phyloP scores from a whole-genome alignment of 164 flowering plant species.

The Santalum album region DNA sequence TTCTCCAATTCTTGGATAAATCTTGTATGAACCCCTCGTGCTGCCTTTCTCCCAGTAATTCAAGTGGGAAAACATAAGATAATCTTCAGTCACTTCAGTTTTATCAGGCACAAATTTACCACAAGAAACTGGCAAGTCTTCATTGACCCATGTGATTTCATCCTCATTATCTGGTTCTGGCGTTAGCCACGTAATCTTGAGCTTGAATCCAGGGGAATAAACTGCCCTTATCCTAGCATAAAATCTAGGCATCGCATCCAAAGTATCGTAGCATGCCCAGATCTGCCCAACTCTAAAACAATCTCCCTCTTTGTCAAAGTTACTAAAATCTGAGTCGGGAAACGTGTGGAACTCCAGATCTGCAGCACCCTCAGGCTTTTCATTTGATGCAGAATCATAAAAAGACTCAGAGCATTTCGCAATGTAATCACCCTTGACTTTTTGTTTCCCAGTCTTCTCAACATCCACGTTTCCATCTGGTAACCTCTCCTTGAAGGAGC shows the following conservation, averaged over 20 bases:
- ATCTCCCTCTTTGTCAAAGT: slow-evolving; percentile 46
- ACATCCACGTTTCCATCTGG: slow-evolving; percentile 11
- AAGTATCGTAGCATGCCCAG: slow-evolving; percentile 76
- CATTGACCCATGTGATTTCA: slow-evolving; percentile 31
- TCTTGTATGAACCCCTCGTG: slow-evolving; percentile 9
- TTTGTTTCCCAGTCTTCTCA: slow-evolving; percentile 6
- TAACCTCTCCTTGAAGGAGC: slow-evolving; percentile 13
- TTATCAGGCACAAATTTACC: slow-evolving; percentile 56
- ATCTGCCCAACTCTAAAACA: slow-evolving; percentile 52
- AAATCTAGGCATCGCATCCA: slow-evolving; percentile 85
- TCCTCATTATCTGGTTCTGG: slow-evolving; percentile 35
- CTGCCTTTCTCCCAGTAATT: slow-evolving; percentile 24
- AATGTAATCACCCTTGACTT: neutral
- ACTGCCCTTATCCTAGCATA: slow-evolving; percentile 59
- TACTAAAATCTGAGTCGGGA: slow-evolving; percentile 51
- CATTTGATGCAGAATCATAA: slow-evolving; percentile 5
- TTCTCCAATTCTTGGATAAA: slow-evolving; percentile 65
- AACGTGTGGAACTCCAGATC: neutral
- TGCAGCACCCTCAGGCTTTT: slow-evolving; percentile 10
- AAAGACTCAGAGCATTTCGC: slow-evolving; percentile 7
- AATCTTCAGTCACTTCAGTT: slow-evolving; percentile 29
- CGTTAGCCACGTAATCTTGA: slow-evolving; percentile 69
- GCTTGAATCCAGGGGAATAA: slow-evolving; percentile 32
- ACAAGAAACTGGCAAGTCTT: slow-evolving; percentile 54
- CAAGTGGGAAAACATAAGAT: slow-evolving; percentile 55